These are phyloP conservation scores for Dothideomycetes sp. DNA, from an alignment of 2,329 filamentous ascomycete species.

Conservation along the genomic window DNA sequence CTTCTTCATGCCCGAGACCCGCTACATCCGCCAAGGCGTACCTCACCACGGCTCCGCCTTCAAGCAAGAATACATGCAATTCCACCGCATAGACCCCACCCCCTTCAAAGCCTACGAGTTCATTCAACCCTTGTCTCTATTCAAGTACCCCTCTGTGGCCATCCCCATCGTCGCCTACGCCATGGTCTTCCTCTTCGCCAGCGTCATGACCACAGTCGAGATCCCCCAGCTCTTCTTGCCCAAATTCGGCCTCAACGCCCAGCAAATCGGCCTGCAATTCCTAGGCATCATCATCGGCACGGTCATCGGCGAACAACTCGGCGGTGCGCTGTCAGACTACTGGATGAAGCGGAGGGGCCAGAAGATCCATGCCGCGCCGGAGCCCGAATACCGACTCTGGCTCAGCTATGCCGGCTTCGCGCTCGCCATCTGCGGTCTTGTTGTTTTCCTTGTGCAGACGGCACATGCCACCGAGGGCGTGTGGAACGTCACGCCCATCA, in stretches of 20 bases:
- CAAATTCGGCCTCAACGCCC: slow-evolving; percentile 44
- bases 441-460: slow-evolving; percentile 42
- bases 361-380: slow-evolving; percentile 21
- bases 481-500: slow-evolving; percentile 45
- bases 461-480: slow-evolving; percentile 23
- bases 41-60: slow-evolving; percentile 24
- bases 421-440: slow-evolving; percentile 37
- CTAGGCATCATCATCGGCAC: slow-evolving; percentile 44
- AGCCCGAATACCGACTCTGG: slow-evolving; percentile 45
- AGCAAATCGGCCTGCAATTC: slow-evolving; percentile 47
- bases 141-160: slow-evolving; percentile 32
- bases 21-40: slow-evolving; percentile 33
- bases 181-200: slow-evolving; percentile 45
- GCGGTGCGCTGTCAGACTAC: slow-evolving; percentile 39
- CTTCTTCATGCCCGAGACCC: slow-evolving; percentile 42
- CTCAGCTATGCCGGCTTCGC: slow-evolving; percentile 41
- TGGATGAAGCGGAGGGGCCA: slow-evolving; percentile 36
- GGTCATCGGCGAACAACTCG: slow-evolving; percentile 45
- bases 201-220: slow-evolving; percentile 43
- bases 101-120: slow-evolving; percentile 40
- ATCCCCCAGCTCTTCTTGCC: slow-evolving; percentile 44
- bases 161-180: slow-evolving; percentile 41
- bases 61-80: slow-evolving; percentile 27
- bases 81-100: slow-evolving; percentile 39
- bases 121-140: slow-evolving; percentile 37